A percentile compares a stretch with the other conserved stretches of the same genome.
Evolutionary conservation across 1,139 yeast genomes (phyloP).

Genomic region (Suhomyces panamericanus): DNA sequence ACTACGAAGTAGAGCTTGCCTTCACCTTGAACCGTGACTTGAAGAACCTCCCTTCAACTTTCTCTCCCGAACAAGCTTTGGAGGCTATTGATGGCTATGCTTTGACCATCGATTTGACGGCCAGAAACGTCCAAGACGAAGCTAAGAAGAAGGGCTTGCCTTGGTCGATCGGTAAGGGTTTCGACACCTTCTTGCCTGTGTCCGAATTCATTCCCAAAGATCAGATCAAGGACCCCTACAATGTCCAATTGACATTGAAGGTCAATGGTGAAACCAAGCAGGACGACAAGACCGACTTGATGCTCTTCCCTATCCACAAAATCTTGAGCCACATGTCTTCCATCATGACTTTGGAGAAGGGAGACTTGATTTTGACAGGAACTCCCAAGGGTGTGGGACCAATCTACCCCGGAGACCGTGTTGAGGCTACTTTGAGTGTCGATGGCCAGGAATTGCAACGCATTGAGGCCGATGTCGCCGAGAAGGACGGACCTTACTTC

Average conservation of each 20-base stretch:
- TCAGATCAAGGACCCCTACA: conserved; percentile 70
- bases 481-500: conserved; percentile 79
- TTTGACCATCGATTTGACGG: conserved; percentile 89
- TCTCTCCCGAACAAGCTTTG: conserved; percentile 66
- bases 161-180: conserved; percentile 96
- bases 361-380: conserved; percentile 90
- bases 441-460: conserved; percentile 57
- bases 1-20: conserved; percentile 93
- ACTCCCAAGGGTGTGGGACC: conserved; percentile 98
- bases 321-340: conserved; percentile 79
- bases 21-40: conserved; percentile 66
- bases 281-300: conserved; percentile 74
- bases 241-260: conserved; percentile 62
- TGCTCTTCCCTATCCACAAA: conserved; percentile 85
- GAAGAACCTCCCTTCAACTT: conserved; percentile 59
- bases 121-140: conserved; percentile 92
- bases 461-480: conserved; percentile 55
- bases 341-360: conserved; percentile 86
- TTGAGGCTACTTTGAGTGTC: conserved; percentile 61
- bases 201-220: conserved; percentile 67
- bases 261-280: conserved; percentile 76
- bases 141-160: conserved; percentile 95
- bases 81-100: conserved; percentile 84
- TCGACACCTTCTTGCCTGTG: conserved; percentile 90
- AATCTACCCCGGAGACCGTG: conserved; percentile 71